phyloP scores from a whole-genome alignment of 176 grass and related monocot species.

The Hordeum vulgare region DNA sequence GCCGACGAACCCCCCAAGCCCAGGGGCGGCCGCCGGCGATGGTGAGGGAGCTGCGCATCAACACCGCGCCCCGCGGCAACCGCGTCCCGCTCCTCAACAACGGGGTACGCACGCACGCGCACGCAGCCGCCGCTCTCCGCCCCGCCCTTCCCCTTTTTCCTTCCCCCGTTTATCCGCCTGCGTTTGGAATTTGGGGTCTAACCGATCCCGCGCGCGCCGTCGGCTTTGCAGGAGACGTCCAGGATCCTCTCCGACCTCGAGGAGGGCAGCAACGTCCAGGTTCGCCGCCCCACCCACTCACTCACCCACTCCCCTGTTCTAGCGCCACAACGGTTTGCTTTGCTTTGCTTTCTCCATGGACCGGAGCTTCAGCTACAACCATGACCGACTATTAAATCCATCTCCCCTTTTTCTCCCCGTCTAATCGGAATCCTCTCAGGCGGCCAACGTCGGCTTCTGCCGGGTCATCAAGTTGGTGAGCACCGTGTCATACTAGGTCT shows the following conservation, averaged over 20 bases:
- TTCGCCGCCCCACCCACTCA: not conserved
- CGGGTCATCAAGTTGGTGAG: constrained; percentile 79
- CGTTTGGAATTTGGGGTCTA: not conserved
- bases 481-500: not conserved
- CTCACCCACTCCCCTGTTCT: not conserved
- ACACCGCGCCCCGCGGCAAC: constrained; percentile 24
- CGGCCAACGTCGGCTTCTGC: constrained; percentile 76
- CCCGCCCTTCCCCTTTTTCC: not conserved
- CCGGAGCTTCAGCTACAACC: not conserved
- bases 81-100: constrained; percentile 46
- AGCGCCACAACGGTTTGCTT: too few species aligned
- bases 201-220: not conserved
- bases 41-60: constrained; percentile 55
- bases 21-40: constrained; percentile 8
- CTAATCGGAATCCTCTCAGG: constrained; percentile 23
- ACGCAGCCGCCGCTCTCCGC: not conserved
- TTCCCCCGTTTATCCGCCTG: not conserved
- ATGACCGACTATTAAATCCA: not conserved
- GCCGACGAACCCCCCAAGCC: not conserved
- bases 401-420: not conserved
- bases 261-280: constrained; percentile 81
- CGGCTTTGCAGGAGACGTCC: constrained; percentile 46
- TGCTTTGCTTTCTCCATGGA: not conserved
- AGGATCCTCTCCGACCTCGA: constrained; percentile 60
- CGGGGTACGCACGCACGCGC: constrained; percentile 18